These are phyloP conservation scores for Rhizopogon salebrosus DNA, from an alignment of 768 basidiomycete genomes.

Conservation along the genomic window DNA sequence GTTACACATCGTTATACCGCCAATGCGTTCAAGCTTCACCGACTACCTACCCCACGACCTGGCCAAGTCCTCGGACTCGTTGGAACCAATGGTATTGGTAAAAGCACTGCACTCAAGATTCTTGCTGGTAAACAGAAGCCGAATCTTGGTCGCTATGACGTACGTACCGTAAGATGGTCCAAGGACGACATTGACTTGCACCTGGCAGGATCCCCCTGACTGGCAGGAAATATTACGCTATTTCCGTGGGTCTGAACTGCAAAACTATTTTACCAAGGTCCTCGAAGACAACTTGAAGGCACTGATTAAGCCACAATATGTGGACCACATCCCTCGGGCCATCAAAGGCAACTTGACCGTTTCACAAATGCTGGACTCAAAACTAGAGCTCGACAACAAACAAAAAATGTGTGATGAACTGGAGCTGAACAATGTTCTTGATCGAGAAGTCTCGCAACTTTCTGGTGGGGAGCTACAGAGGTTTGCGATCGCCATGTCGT, in stretches of 20 bases:
- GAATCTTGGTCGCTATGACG: constrained; percentile 95
- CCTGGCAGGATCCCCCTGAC: constrained; percentile 84
- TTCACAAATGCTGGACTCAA: constrained; percentile 85
- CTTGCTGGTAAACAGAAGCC: constrained; percentile 97
- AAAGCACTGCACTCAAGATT: constrained; percentile 96
- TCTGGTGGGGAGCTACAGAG: constrained; percentile 97
- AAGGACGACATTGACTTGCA: constrained; percentile 2
- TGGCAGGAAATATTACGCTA: constrained; percentile 99
- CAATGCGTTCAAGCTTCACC: constrained; percentile 98
- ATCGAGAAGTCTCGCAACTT: constrained; percentile 79
- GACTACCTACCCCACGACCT: constrained; percentile 92
- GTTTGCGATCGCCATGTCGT: constrained; percentile 97
- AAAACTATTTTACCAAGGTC: constrained; percentile 99
- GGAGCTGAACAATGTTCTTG: constrained; percentile 81
- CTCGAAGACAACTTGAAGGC: constrained; percentile 98
- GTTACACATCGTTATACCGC: constrained; percentile 98
- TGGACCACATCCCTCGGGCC: constrained; percentile 95
- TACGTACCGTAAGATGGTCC: constrained; percentile 32
- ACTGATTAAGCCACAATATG: constrained; percentile 99
- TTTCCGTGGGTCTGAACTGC: constrained; percentile 97
- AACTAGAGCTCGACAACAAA: constrained; percentile 87
- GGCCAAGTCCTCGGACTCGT: constrained; percentile 99
- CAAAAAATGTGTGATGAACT: constrained; percentile 80
- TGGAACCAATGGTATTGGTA: constrained; percentile 99
- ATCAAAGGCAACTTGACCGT: constrained; percentile 91